Base-by-base conservation (phyloP, 805 yeast genomes). In the Tetrapisispora namnaoensis region DNA sequence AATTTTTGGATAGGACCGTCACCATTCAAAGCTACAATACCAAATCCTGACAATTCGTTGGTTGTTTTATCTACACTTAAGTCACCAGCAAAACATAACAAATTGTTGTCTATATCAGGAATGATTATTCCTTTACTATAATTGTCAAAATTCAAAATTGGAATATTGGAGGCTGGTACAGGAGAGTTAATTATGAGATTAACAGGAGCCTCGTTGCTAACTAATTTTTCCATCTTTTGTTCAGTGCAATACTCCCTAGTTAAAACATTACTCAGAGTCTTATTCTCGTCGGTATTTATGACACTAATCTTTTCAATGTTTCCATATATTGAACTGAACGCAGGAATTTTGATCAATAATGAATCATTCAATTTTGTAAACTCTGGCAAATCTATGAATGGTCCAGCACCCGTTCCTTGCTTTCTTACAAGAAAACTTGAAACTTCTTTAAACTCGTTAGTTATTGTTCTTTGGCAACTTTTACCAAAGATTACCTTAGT, bases 21-120 rank as follows among this genome's bases (percentile, higher is more conserved):
- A 2, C 70, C 69, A n/a, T 53, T 58, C 10, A 68, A 47, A 16
- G 66, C 62, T 16, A 67, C 34, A 16, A 61, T 53, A 1, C 68
- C 65, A n/a, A 53, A 50, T 1, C 63, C 67, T 13, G 47, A 52
- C 3, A 61, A n/a, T 14, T 50, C 51, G n/a, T 54, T 53, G 5
- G n/a, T 20, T 9, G 42, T 48, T 18, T 40, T 18, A 20, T 46
- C 46, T 35, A 55, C 38, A 6, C 46, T 42, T n/a, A 61, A 42
- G 42, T 59, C 56, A 27, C 63, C 66, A 40, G 59, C 51, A 47
- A 55, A 60, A 38, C 63, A 61, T 16, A 61, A 42, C 14, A 59
- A 47, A 34, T 50, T 51, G 16, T 49, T 43, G 9, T 48, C 42
- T 20, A 60, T 56, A 20, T 55, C 53, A 6, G 59, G 58, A 17